Conservation (phyloP, 495 filamentous ascomycete genomes). For the Pyrenula aspistea region DNA sequence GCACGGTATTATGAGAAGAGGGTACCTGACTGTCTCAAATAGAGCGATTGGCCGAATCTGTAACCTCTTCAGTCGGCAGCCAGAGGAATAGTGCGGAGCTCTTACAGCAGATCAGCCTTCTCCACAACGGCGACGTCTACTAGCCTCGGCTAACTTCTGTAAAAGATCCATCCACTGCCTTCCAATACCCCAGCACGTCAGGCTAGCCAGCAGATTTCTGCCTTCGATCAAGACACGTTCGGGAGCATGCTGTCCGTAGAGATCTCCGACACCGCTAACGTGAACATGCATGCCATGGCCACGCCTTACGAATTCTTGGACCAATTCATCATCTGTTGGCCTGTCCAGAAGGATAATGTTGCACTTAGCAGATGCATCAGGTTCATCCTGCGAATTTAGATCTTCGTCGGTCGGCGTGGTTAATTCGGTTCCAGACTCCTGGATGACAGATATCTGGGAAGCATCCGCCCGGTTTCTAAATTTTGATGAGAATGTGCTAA, state of each 20-base stretch:
- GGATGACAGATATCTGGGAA: conserved; percentile 5
- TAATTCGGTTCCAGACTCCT: not conserved
- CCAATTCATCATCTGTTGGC: conserved; percentile 41
- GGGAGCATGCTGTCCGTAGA: conserved; percentile 30
- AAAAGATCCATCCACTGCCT: conserved; percentile 20
- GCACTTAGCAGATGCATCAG: conserved; percentile 1
- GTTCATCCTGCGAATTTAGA: conserved; percentile 6
- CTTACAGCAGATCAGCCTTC: no score
- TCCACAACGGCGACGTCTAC: no score
- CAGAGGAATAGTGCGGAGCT: no score
- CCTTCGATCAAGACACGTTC: conserved; percentile 27
- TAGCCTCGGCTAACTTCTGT: not conserved
- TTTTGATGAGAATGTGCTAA: conserved; percentile 21
- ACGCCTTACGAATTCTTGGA: conserved; percentile 37
- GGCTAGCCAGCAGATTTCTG: conserved; percentile 22
- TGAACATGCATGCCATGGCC: conserved; percentile 34
- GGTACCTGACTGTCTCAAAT: no score
- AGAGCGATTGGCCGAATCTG: no score
- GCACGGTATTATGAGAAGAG: no score
- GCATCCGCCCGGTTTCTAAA: not conserved
- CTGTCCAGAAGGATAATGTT: conserved; percentile 35
- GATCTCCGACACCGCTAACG: conserved; percentile 37
- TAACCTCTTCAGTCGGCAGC: no score
- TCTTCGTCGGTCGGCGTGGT: conserved; percentile 2
- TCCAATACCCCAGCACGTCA: conserved; percentile 29